Base-by-base conservation (phyloP, 2,329 filamentous ascomycete genomes). In the Thyridium curvatum region DNA sequence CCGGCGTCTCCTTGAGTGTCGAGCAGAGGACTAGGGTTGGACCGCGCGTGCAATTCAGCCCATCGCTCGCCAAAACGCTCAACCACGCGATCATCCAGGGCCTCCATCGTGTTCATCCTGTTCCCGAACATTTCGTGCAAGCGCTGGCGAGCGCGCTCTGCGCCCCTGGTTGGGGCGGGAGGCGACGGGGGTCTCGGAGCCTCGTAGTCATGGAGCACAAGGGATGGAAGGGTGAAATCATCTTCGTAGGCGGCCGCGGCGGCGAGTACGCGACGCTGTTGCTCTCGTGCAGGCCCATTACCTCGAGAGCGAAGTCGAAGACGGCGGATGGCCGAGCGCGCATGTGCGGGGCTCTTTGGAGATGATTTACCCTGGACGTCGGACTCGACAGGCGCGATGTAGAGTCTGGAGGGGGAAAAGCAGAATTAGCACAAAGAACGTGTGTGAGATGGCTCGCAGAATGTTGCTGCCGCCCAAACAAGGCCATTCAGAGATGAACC, bases 11-110 rank as follows among this genome's bases (percentile, higher is more conserved):
- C 21, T 10, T 26, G 21, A 10, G 21, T 26, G 10, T 26, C 21
- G 21, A 26, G 21, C 21, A 26, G 21, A 26, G 21, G 34, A 35
- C 35, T 45, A 8, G 46, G 46, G 31, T 41, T 45, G 30, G 49
- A 49, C 39, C 40, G 52, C 21, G 36, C 50, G 45, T 41, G 51
- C 41, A 46, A 52, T 39, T 47, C 52, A 39, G 44, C 49, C 50
- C 49, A 53, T 16, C 48, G 46, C 30, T 51, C 48, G 32, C 46
- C 48, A 38, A 54, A 48, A 37, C 49, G 39, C 33, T 46, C 40
- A 18, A 46, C 42, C 9, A 48, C 40, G 4, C 47, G 51, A 18
- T 49, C 45, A 38, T 47, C 44, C 5, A 47, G 37, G 4, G 38
- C 45, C 38, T 47, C 44, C 5, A 47, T 35, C 4, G 38, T 32